Base-by-base conservation (phyloP, 208 protist species). In the Wallacemonas sp. region DNA sequence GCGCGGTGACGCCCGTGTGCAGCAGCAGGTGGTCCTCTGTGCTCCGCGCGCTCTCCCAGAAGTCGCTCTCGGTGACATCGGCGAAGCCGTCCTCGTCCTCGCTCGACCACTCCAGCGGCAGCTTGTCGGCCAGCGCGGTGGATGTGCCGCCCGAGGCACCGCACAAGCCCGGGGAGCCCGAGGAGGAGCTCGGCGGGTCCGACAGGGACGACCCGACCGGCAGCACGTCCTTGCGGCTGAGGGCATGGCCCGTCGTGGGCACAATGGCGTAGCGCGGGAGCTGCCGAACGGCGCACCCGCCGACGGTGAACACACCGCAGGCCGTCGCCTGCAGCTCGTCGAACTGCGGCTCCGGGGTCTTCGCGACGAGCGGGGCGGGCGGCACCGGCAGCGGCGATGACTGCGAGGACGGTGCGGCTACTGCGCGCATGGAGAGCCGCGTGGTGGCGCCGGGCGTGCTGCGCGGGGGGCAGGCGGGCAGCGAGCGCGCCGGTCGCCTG, bases 291-390 rank as follows among this genome's bases (percentile, higher is more conserved):
- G 29, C 22, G 14, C 63, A 63, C 18, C 70, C 62, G 8, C 68
- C 68, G 28, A 70, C 65, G 46, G 59, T 55, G 57, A 81, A 76
- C 4, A 70, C 57, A 32, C 57, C 50, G 12, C 70, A 57, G 28
- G 33, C 42, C 18, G 16, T 45, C 45, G 65, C 59, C 29, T 22
- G 14, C 28, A 31, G 0, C 42, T 45, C 18, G 36, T 41, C 36
- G 36, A 41, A 41, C 36, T 7, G 36, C 36, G 7, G 36, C 36
- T 7, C 0, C 14, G 36, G 36, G 10, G 36, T 14, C 42, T 49
- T 38, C 48, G 31, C 4, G 36, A 18, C 14, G 42, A n/a, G 36
- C 5, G 44, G 57, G 54, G 41, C 10, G 64, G 64, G 11, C 65
- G 54, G 36, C 46, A 63, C 20, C 62, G 61, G 38, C 36, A 22